Evolutionary conservation across 2,329 filamentous ascomycete species (phyloP), one percentile per base, ranked within the genome.

Genomic region (Pyricularia grisea): DNA sequence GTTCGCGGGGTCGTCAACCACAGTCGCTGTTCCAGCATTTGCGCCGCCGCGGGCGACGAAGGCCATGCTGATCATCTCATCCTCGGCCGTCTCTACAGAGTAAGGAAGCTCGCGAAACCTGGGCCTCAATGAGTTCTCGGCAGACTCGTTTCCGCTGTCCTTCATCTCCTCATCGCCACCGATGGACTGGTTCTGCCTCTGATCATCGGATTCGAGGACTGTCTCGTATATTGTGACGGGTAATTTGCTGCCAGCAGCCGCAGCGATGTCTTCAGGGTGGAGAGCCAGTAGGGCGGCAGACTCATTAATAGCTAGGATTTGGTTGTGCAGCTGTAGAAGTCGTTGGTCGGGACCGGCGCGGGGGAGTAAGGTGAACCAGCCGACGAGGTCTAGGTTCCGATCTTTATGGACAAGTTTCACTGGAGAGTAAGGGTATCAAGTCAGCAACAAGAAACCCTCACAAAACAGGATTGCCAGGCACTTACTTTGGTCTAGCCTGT

Each of bases 1-100:
- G 74, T 72, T 77, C 67, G 76, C 74, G 69, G 65, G 23, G 31
- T 33, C 77, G 76, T 61, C 23, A 25, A 61, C 23, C 58, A 61
- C 73, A 74, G 4, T 71, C 71, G 88, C 88, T 12, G 91, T 89
- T 61, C 58, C 58, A 28, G 93, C 94, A 75, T 92, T 94, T 66
- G 92, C 92, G 65, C 91, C 92, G 58, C 92, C 92, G 68, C 90
- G 89, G 0, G 94, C 94, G 25, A 99, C 91, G 73, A 94, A 97
- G 78, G 97, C 93, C 75, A 99, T 92, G 73, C 92, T 92, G 73
- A 99, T 98, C 93, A 97, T 97, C 79, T 99, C 95, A 1, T 94
- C 94, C 78, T 98, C 94, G 11, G 92, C 93, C 0, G 94, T 97
- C 80, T 98, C 95, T 1, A 98, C 89, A 0, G 90, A 90, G 78